Base-by-base conservation (phyloP, 768 basidiomycete species). In the Chalciporus chontae region DNA sequence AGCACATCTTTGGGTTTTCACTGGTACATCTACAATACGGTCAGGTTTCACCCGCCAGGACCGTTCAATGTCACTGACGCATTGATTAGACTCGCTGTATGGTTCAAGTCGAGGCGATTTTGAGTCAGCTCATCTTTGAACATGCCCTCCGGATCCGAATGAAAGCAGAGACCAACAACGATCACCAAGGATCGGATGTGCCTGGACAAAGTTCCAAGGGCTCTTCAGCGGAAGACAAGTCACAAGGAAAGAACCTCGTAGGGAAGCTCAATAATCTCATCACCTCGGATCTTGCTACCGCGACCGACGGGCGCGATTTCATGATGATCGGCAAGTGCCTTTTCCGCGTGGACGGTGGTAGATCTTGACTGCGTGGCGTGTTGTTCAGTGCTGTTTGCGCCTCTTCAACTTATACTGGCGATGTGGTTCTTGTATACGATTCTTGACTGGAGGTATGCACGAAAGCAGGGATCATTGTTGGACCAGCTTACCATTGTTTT, bases 241-340 rank as follows among this genome's bases (percentile, higher is more conserved):
- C 53, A 5, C 68, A 67, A 40, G 62, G 67, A 10, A 69, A 68
- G 8, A 83, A 84, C 59, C 66, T 87, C 17, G 77, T 82, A 32
- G 88, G 90, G 9, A 86, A 80, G 61, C 83, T 91, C 62, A 90
- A 85, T 63, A 90, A 88, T 47, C 68, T 90, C 6, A 78, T 87
- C 29, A 81, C 86, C 8, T 81, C 83, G 42, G 63, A 52, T 44
- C 44, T 44, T 39, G 45, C 27, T 14, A 59, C 58, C 18, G 43
- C 58, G 19, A 55, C 31, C 5, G 57, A 62, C 9, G 57, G 51
- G 13, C 51, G 57, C 19, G 58, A 64, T 40, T 53, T 60, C 42
- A 36, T 64, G 14, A 18, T 44, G 34, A 9, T 47, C 13, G 37
- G 55, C 44, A 50, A 44, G 45, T 19, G 19, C 15, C 19, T 37